Evolutionary conservation across 805 yeast genomes (phyloP).

Genomic region (Yamadazyma takamatsuzukensis): DNA sequence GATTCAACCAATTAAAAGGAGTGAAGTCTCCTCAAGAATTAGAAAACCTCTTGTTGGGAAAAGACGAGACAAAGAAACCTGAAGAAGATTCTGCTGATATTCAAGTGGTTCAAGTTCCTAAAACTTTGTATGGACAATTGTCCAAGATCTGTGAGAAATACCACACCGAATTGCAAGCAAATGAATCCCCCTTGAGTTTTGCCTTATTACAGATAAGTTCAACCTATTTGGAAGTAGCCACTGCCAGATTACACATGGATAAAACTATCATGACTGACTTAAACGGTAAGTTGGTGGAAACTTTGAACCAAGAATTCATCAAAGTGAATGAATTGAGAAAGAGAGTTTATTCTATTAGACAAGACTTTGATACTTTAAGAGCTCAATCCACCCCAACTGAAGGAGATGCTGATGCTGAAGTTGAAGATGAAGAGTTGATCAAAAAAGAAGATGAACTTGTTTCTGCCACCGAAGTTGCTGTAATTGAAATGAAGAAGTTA

Average conservation of each 20-base stretch:
- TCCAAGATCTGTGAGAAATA: conserved; percentile 48
- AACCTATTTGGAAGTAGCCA: conserved; percentile 60
- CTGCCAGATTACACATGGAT: conserved; percentile 69
- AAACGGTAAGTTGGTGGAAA: conserved; percentile 50
- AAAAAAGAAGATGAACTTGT: conserved; percentile 74
- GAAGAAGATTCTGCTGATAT: conserved; percentile 13
- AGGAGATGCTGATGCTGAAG: conserved; percentile 39
- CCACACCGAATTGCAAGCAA: conserved; percentile 45
- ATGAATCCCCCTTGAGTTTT: conserved; percentile 47
- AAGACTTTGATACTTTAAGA: conserved; percentile 66
- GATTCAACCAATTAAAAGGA: conserved; percentile 55
- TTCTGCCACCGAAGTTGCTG: conserved; percentile 73
- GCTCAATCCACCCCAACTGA: conserved; percentile 29
- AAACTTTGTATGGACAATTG: conserved; percentile 72
- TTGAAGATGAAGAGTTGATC: conserved; percentile 50
- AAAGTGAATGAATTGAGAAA: conserved; percentile 59
- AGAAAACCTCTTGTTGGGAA: conserved; percentile 51
- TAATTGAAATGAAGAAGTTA: conserved; percentile 70
- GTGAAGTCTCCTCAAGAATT: conserved; percentile 68
- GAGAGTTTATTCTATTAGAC: conserved; percentile 66
- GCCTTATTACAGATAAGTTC: conserved; percentile 55
- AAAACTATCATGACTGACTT: conserved; percentile 55
- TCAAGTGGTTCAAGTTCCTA: conserved; percentile 48
- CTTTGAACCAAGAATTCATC: conserved; percentile 56
- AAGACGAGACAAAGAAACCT: conserved; percentile 10